Evolutionary conservation across 179 eudicot species (phyloP).

Genomic region (Gypsophila paniculata): DNA sequence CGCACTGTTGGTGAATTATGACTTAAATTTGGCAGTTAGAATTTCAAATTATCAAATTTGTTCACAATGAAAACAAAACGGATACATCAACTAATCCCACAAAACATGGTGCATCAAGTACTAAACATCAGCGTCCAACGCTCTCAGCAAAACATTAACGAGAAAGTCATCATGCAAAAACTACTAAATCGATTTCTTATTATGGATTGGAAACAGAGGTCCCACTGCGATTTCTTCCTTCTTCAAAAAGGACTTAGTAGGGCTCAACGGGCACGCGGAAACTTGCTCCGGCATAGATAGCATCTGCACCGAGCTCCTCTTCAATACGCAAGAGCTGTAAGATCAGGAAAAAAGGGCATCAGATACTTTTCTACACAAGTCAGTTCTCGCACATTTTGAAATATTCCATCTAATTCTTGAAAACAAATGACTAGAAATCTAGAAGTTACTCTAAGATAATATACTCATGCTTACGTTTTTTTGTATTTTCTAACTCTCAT

Average conservation of each 20-base stretch:
- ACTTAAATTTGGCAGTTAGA: too few relatives aligned
- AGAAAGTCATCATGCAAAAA: conserved; percentile 7
- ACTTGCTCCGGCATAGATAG: conserved; percentile 76
- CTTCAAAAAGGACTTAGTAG: conserved; percentile 38
- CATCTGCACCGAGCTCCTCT: conserved; percentile 84
- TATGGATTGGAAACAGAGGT: conserved; percentile 8
- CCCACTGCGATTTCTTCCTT: conserved; percentile 4
- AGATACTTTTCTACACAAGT: not conserved
- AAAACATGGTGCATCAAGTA: not conserved
- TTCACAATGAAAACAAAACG: not conserved
- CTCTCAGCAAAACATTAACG: conserved; percentile 21
- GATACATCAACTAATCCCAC: conserved; percentile 7
- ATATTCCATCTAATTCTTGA: not conserved
- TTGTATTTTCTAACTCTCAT: too few relatives aligned
- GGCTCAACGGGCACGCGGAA: conserved; percentile 85
- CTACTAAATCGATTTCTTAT: conserved; percentile 18
- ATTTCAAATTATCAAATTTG: too few relatives aligned
- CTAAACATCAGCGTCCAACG: conserved; percentile 7
- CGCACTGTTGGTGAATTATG: too few relatives aligned
- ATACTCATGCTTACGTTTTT: too few relatives aligned
- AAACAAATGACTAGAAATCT: too few relatives aligned
- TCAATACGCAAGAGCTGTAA: conserved; percentile 79
- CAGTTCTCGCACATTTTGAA: not conserved
- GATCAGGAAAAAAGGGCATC: not conserved
- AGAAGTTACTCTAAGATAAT: too few relatives aligned